These are phyloP conservation scores for Mycena venus DNA, from an alignment of 768 basidiomycete species.

Conservation along the genomic window DNA sequence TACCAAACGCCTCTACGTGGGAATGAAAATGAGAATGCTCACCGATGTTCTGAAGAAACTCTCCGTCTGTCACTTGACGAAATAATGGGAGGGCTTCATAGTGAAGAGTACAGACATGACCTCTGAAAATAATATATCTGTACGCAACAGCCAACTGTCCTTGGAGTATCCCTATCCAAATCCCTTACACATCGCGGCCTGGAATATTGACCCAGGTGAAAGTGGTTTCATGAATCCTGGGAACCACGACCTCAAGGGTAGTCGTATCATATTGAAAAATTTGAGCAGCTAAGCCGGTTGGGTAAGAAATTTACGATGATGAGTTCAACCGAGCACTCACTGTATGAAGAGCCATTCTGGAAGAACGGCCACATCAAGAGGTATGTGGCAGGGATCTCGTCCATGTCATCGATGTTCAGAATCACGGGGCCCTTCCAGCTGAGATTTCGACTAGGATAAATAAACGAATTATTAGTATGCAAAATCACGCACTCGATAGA, in stretches of 20 bases:
- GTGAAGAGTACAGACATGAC: too few relatives aligned
- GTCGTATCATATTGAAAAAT: conserved; percentile 19
- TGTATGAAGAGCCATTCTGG: conserved; percentile 23
- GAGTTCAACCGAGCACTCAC: neutral
- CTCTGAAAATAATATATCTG: too few relatives aligned
- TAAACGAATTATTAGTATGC: neutral
- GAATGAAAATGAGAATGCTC: too few relatives aligned
- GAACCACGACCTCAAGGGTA: conserved; percentile 14
- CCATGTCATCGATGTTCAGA: conserved; percentile 19
- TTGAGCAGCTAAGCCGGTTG: conserved; percentile 3
- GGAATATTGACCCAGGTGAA: conserved; percentile 27
- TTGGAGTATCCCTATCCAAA: too few relatives aligned
- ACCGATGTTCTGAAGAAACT: too few relatives aligned
- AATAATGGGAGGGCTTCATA: too few relatives aligned
- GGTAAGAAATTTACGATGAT: neutral
- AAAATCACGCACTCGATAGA: neutral
- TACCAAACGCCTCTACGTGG: too few relatives aligned
- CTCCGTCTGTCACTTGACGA: too few relatives aligned
- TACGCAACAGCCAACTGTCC: too few relatives aligned
- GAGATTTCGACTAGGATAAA: neutral
- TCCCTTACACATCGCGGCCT: conserved; percentile 15
- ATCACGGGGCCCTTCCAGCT: conserved; percentile 26
- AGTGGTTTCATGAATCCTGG: conserved; percentile 17
- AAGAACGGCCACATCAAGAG: conserved; percentile 26
- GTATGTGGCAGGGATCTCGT: conserved; percentile 27